phyloP scores from a whole-genome alignment of 2,329 filamentous ascomycete genomes.

The Rhinocladiella mackenziei region DNA sequence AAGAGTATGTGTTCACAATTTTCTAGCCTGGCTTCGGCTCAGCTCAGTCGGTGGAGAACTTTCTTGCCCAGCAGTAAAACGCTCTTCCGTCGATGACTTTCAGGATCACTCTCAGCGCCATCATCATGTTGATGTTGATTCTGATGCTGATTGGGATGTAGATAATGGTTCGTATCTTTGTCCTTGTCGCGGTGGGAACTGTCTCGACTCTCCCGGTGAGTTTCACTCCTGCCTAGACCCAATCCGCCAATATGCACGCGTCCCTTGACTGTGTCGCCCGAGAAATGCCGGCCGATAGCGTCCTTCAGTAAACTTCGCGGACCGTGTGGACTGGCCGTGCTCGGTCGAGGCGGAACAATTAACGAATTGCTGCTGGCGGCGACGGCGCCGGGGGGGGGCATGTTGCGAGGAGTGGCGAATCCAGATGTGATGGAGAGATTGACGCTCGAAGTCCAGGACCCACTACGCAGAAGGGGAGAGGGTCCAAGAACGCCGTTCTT shows the following conservation, averaged over 20 bases:
- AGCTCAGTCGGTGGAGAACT: constrained; percentile 37
- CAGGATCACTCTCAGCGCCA: constrained; percentile 17
- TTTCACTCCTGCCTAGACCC: constrained; percentile 14
- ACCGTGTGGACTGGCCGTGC: constrained; percentile 14
- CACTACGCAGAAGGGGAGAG: constrained; percentile 15
- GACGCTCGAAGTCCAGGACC: constrained; percentile 17
- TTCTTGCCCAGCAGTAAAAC: constrained; percentile 43
- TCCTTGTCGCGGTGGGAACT: constrained; percentile 16
- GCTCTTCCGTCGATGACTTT: constrained; percentile 35
- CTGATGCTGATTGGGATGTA: background rate
- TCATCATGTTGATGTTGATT: background rate
- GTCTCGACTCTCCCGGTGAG: background rate
- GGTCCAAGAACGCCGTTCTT: constrained; percentile 16
- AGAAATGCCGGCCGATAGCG: constrained; percentile 26
- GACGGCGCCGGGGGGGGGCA: constrained; percentile 3
- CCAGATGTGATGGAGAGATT: constrained; percentile 9
- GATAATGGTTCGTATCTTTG: constrained; percentile 11
- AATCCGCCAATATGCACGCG: constrained; percentile 22
- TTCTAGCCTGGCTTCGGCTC: too few relatives aligned
- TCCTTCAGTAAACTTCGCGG: constrained; percentile 24
- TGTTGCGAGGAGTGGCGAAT: constrained; percentile 1
- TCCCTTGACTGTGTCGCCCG: constrained; percentile 20
- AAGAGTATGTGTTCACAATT: too few relatives aligned
- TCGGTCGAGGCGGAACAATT: constrained; percentile 6
- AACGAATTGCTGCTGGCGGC: constrained; percentile 2